Evolutionary conservation across 352 stramenopile species (phyloP), one percentile per base, ranked within the genome.

Genomic region (Globisporangium yorkense): DNA sequence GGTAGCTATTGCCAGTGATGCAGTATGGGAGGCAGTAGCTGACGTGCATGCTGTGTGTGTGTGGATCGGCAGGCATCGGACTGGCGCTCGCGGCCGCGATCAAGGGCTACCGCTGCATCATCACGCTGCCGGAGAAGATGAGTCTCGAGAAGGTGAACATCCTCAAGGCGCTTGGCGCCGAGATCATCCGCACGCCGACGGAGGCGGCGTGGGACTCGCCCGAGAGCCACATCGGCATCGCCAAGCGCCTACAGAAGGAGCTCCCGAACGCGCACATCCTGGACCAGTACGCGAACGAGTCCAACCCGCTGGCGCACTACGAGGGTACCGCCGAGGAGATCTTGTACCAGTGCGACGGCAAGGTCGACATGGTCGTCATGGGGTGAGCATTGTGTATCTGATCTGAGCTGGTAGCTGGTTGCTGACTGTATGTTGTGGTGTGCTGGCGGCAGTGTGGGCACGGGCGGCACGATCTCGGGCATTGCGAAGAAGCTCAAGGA

Each of bases 171-270:
- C 73, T 98, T 21, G 94, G 95, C 5, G 93, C 92, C 2, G 89
- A 98, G 71, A 98, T 98, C 62, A 96, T 98, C 62, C 84, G 94
- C 44, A 98, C 95, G 37, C 96, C 94, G 0, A 98, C 92, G 6
- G 92, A 98, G 63, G 92, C 94, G 1, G 90, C 95, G n/a, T 98
- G 82, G 68, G 93, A 98, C 76, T 97, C 92, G 15, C 94, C 94
- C 0, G 94, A 98, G 61, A 94, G 78, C 52, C 90, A 98, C 68
- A 98, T 99, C 63, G 86, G 75, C 37, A 95, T 98, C 46, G 96
- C 95, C 1, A 80, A 86, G 57, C 72, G 92, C 24, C 75, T 98
- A 18, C 84, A 98, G 63, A 55, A 73, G 12, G 92, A 98, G 65
- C 85, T 98, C 18, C 89, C 90, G 18, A 97, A 98, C 67, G 84